phyloP scores from a whole-genome alignment of 371 early-diverging fungal species.

The Dichotomocladium elegans region DNA sequence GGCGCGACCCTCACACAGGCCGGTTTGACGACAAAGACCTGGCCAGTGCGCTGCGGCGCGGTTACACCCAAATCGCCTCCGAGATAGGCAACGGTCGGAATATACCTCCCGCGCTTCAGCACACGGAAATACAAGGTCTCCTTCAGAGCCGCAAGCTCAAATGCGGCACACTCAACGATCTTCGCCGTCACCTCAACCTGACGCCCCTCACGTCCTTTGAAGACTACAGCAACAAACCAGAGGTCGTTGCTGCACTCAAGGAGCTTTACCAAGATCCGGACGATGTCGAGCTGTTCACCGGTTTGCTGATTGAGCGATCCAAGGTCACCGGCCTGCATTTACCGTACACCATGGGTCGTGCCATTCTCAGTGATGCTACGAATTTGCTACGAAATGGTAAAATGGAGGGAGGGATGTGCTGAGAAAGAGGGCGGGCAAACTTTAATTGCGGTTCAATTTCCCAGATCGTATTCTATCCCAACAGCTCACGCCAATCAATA shows the following conservation, averaged over 20 bases:
- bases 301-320: constrained; percentile 40
- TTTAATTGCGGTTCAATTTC: no score
- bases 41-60: constrained; percentile 15
- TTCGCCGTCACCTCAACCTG: constrained; percentile 39
- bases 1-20: constrained; percentile 31
- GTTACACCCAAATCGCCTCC: constrained; percentile 25
- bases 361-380: constrained; percentile 50
- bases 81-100: constrained; percentile 43
- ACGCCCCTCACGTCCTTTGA: constrained; percentile 30
- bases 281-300: constrained; percentile 50
- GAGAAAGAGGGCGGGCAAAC: no score
- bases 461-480: constrained; percentile 20
- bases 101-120: constrained; percentile 35
- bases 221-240: constrained; percentile 36
- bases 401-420: not conserved
- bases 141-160: constrained; percentile 30
- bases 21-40: constrained; percentile 31
- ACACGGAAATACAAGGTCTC: constrained; percentile 49
- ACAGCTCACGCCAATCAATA: constrained; percentile 18
- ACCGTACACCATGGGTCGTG: constrained; percentile 47
- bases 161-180: constrained; percentile 46
- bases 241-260: constrained; percentile 34
- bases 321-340: constrained; percentile 38
- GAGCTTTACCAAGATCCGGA: constrained; percentile 41
- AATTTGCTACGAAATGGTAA: constrained; percentile 51